phyloP scores from a whole-genome alignment of 306 rosid genomes.

The Rosa lucieae region DNA sequence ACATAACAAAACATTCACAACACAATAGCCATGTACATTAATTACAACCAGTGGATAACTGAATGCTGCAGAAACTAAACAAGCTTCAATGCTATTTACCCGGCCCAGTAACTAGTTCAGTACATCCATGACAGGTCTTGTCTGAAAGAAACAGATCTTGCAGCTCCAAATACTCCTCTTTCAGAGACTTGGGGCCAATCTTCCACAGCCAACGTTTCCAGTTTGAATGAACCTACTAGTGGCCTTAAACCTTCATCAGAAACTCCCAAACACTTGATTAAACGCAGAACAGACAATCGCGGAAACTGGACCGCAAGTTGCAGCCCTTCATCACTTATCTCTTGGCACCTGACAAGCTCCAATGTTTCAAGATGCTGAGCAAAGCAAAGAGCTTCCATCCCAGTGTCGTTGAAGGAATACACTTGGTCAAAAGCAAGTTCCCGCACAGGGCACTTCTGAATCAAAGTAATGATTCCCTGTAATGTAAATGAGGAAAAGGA shows the following conservation, averaged over 20 bases:
- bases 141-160: conserved; percentile 64
- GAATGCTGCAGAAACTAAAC: conserved; percentile 14
- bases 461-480: conserved; percentile 61
- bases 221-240: conserved; percentile 64
- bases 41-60: not conserved
- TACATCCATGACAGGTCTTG: conserved; percentile 90
- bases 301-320: conserved; percentile 80
- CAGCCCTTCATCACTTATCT: conserved; percentile 82
- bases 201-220: conserved; percentile 66
- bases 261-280: conserved; percentile 76
- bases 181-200: conserved; percentile 89
- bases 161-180: conserved; percentile 72
- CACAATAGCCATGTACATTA: not conserved
- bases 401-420: conserved; percentile 74
- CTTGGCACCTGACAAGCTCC: conserved; percentile 81
- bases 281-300: conserved; percentile 40
- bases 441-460: conserved; percentile 60
- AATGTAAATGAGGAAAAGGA: conserved; percentile 76
- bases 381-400: conserved; percentile 84
- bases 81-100: not conserved
- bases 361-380: conserved; percentile 68
- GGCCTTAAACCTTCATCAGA: conserved; percentile 88
- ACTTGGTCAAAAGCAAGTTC: conserved; percentile 80
- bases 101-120: conserved; percentile 28
- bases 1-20: not conserved